A percentile compares a stretch with the other conserved stretches of the same genome.
phyloP scores from a whole-genome alignment of 495 filamentous ascomycete genomes.

The Baudoinia panamericana region DNA sequence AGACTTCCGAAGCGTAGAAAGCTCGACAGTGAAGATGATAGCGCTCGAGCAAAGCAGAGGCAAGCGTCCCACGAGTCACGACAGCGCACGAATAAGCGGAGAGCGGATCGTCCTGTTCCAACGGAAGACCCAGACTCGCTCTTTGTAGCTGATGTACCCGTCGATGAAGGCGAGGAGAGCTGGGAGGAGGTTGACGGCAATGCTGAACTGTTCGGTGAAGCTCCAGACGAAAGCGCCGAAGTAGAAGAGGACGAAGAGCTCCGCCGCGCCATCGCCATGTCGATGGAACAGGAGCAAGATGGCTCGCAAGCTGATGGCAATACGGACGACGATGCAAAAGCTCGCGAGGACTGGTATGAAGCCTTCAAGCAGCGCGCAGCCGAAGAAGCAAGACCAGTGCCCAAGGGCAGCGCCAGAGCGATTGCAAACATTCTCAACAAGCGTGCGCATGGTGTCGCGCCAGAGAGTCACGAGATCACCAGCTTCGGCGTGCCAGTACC shows the following conservation, averaged over 20 bases:
- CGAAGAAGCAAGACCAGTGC: constrained; percentile 40
- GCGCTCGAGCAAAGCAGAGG: constrained; percentile 34
- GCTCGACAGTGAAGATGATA: constrained; percentile 19
- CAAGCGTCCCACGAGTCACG: constrained; percentile 32
- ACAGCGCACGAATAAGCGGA: constrained; percentile 14
- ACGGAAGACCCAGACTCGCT: constrained; percentile 40
- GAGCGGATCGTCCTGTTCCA: constrained; percentile 12
- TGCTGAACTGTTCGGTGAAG: constrained; percentile 20
- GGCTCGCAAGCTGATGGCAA: constrained; percentile 30
- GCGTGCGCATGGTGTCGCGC: constrained; percentile 41
- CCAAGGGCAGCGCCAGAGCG: constrained; percentile 39
- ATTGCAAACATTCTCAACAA: constrained; percentile 53
- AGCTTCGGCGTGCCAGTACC: constrained; percentile 14
- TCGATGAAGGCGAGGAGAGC: constrained; percentile 23
- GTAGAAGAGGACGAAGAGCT: constrained; percentile 71
- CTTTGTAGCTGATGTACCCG: constrained; percentile 45
- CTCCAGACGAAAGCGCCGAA: constrained; percentile 32
- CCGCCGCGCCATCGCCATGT: constrained; percentile 69
- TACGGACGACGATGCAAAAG: constrained; percentile 39
- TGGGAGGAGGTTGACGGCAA: constrained; percentile 26
- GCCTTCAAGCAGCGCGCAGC: constrained; percentile 40
- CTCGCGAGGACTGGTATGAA: constrained; percentile 27
- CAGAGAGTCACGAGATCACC: constrained; percentile 20
- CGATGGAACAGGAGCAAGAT: constrained; percentile 36
- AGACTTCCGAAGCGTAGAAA: constrained; percentile 54